phyloP scores from a whole-genome alignment of 805 yeast species.

The Kodamaea laetipori region DNA sequence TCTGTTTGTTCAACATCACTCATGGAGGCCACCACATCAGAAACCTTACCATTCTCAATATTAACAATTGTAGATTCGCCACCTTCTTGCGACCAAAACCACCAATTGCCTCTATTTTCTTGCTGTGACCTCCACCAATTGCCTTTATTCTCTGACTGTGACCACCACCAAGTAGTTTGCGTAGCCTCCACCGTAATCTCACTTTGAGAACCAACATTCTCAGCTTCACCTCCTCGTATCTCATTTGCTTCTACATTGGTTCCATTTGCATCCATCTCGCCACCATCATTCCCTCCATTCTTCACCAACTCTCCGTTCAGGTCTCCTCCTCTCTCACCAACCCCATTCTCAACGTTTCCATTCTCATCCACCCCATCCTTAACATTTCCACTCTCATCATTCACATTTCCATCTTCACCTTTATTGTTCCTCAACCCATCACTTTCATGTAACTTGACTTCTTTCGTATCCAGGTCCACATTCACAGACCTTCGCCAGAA shows the following conservation, averaged over 20 bases:
- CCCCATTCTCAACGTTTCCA: too few species aligned
- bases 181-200: neutral
- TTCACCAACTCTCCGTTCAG: too few species aligned
- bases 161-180: constrained; percentile 1
- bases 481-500: constrained; percentile 4
- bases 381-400: neutral
- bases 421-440: neutral
- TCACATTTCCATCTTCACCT: neutral
- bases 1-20: too few species aligned
- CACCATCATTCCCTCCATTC: neutral
- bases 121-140: too few species aligned
- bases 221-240: neutral
- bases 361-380: neutral
- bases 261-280: neutral
- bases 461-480: neutral
- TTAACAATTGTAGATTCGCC: neutral
- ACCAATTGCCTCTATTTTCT: constrained; percentile 1
- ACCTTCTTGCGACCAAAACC: constrained; percentile 3
- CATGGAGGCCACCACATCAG: too few species aligned
- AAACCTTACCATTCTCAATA: neutral
- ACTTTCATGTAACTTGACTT: neutral
- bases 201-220: too few species aligned
- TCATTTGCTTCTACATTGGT: neutral
- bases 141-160: neutral
- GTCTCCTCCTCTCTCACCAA: too few species aligned